These are phyloP conservation scores for Tricholoma furcatifolium DNA, from an alignment of 768 basidiomycete species.

Conservation along the genomic window DNA sequence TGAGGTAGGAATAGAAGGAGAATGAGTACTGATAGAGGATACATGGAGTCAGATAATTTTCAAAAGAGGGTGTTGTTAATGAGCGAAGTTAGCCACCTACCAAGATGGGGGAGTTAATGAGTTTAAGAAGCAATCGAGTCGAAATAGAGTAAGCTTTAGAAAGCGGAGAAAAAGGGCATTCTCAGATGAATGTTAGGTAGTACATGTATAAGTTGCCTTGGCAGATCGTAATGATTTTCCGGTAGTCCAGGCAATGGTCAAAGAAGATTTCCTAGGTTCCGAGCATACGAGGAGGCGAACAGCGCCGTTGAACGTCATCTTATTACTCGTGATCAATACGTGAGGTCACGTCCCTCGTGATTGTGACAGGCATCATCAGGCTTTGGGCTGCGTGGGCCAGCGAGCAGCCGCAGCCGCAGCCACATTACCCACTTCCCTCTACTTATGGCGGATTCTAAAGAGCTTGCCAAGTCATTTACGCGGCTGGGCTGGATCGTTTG, in stretches of 20 bases:
- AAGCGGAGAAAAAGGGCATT: neutral
- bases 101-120: neutral
- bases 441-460: slow-evolving; percentile 15
- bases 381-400: no score
- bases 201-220: neutral
- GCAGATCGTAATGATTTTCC: no score
- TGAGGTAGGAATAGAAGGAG: slow-evolving; percentile 19
- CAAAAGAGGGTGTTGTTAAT: slow-evolving; percentile 6
- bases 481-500: slow-evolving; percentile 63
- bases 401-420: neutral
- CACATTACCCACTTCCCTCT: neutral
- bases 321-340: neutral
- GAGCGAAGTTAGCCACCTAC: neutral
- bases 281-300: no score
- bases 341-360: neutral
- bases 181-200: neutral
- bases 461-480: slow-evolving; percentile 41
- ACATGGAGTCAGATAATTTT: slow-evolving; percentile 4
- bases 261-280: no score
- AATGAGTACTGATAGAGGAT: slow-evolving; percentile 24
- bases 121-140: neutral
- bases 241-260: no score
- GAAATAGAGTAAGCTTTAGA: neutral
- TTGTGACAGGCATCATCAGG: no score
- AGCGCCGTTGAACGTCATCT: no score